phyloP scores from a whole-genome alignment of 345 rosid genomes.

The Melastoma malabathricum region DNA sequence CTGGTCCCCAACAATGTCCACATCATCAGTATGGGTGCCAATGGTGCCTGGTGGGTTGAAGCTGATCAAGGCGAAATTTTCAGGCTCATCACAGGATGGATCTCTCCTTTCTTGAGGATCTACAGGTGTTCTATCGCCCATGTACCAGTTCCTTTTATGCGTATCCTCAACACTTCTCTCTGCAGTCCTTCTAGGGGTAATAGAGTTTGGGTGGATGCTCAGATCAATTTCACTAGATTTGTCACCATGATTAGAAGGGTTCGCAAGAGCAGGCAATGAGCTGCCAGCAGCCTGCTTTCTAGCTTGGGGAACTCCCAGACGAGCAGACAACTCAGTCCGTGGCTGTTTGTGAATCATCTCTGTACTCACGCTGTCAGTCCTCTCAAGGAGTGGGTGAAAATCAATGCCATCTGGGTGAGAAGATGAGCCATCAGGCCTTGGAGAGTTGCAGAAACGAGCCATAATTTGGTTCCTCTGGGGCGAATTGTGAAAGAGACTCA shows the following conservation, averaged over 20 bases:
- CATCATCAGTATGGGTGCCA: conserved; percentile 14
- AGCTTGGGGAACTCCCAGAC: conserved; percentile 20
- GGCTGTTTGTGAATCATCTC: conserved; percentile 15
- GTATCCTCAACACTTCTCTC: conserved; percentile 19
- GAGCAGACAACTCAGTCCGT: conserved; percentile 17
- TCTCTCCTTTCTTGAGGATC: conserved; percentile 6
- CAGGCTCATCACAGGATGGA: conserved; percentile 8
- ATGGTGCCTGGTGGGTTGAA: conserved; percentile 2
- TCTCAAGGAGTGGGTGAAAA: conserved; percentile 84
- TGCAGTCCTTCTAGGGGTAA: conserved; percentile 23
- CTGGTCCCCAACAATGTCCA: conserved; percentile 33
- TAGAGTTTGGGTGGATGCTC: conserved; percentile 64
- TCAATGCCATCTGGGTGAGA: conserved; percentile 37
- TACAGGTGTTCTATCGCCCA: conserved; percentile 3
- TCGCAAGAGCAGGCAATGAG: conserved; percentile 14
- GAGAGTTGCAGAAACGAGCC: conserved; percentile 23
- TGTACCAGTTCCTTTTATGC: conserved; percentile 9
- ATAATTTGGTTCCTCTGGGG: conserved; percentile 25
- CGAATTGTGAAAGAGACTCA: conserved; percentile 61
- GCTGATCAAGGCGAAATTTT: conserved; percentile 8
- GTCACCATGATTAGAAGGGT: conserved; percentile 20
- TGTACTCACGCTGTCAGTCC: conserved; percentile 29
- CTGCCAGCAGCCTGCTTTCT: conserved; percentile 19
- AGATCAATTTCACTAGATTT: conserved; percentile 43
- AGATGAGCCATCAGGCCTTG: conserved; percentile 27